These are phyloP conservation scores for Didymella segeticola DNA, from an alignment of 2,329 filamentous ascomycete genomes.

Conservation along the genomic window DNA sequence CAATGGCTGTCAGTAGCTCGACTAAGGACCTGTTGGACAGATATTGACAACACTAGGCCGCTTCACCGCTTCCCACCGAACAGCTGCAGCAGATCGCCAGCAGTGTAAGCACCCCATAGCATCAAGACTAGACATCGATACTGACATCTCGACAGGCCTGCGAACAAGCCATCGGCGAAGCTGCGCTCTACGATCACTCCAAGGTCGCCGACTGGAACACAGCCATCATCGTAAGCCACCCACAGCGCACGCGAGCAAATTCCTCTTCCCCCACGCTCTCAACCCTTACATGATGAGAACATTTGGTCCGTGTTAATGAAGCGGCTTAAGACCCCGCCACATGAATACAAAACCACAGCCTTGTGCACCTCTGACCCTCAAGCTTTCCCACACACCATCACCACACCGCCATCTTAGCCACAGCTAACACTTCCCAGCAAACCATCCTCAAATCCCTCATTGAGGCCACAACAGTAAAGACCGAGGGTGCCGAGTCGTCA, in stretches of 20 bases:
- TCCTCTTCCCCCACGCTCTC: slow-evolving; percentile 3
- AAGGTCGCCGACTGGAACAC: slow-evolving; percentile 90
- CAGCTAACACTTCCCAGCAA: slow-evolving; percentile 60
- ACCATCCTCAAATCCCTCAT: slow-evolving; percentile 79
- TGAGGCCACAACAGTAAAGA: slow-evolving; percentile 65
- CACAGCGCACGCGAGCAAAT: slow-evolving; percentile 7
- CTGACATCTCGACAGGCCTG: slow-evolving; percentile 69
- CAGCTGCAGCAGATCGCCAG: slow-evolving; percentile 42
- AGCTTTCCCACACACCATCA: neutral
- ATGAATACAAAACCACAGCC: slow-evolving; percentile 79
- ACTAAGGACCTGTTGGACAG: neutral
- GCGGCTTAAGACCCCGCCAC: slow-evolving; percentile 87
- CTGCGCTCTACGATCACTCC: slow-evolving; percentile 84
- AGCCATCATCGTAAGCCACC: slow-evolving; percentile 78
- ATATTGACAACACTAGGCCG: slow-evolving; percentile 6
- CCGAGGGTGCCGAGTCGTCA: slow-evolving; percentile 54
- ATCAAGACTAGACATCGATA: neutral
- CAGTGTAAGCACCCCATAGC: slow-evolving; percentile 26
- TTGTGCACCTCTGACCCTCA: slow-evolving; percentile 72
- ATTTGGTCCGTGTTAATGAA: slow-evolving; percentile 97
- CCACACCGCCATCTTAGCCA: neutral
- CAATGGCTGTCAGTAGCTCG: slow-evolving; percentile 37
- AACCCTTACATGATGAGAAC: slow-evolving; percentile 72
- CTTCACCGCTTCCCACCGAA: slow-evolving; percentile 43
- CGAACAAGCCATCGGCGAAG: slow-evolving; percentile 74